phyloP scores from a whole-genome alignment of 495 filamentous ascomycete genomes.

The Beverwykella pulmonaria region DNA sequence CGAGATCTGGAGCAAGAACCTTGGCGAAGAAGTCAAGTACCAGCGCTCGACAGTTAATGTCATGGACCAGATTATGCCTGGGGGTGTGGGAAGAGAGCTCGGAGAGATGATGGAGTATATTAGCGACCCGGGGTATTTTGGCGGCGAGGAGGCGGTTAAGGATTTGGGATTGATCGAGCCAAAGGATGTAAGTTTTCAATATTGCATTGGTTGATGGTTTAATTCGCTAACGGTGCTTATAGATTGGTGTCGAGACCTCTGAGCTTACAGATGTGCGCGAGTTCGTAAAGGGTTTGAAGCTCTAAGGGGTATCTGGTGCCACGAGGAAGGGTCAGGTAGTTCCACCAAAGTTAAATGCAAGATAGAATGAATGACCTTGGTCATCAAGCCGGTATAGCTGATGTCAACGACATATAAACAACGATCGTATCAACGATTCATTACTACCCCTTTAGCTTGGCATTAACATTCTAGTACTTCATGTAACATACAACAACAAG shows the following conservation, averaged over 20 bases:
- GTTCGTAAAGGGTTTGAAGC: neutral
- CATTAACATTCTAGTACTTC: too few species aligned
- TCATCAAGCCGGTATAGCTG: too few species aligned
- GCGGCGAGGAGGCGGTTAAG: conserved; percentile 4
- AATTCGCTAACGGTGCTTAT: too few species aligned
- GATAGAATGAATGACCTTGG: too few species aligned
- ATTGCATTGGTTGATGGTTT: too few species aligned
- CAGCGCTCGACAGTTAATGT: conserved; percentile 6
- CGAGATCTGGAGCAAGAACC: conserved; percentile 30
- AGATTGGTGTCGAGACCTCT: neutral
- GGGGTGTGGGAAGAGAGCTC: conserved; percentile 9
- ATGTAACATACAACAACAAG: too few species aligned
- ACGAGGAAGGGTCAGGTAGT: neutral
- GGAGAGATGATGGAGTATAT: conserved; percentile 17
- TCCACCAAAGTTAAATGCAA: neutral
- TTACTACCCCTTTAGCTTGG: too few species aligned
- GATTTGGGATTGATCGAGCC: neutral
- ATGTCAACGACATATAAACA: too few species aligned
- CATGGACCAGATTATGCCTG: conserved; percentile 8
- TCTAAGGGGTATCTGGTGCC: neutral
- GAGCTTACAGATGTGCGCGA: neutral
- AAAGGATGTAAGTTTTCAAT: conserved; percentile 5
- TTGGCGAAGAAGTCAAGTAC: neutral
- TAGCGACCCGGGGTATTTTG: conserved; percentile 6
- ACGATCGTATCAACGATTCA: too few species aligned